Conservation (phyloP, 768 basidiomycete species). For the Tylopilus plumbeoviolaceoides region DNA sequence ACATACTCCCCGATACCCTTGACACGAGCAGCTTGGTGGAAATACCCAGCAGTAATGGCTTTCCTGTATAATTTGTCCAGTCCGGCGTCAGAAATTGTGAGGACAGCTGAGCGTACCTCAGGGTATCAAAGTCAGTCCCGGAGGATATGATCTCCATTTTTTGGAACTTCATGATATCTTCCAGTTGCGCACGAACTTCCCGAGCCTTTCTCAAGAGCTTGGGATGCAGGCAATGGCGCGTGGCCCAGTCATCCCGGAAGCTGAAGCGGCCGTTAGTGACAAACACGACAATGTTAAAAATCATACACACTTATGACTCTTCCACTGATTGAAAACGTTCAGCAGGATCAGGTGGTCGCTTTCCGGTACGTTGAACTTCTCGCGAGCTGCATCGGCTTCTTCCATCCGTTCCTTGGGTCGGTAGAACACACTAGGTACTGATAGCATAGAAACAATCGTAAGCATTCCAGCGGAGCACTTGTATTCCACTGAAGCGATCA, state of each 20-base stretch:
- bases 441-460: slow-evolving; percentile 98
- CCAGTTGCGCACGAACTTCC: slow-evolving; percentile 92
- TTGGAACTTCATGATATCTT: slow-evolving; percentile 99
- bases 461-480: slow-evolving; percentile 94
- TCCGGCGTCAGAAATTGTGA: background rate
- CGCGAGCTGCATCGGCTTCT: slow-evolving; percentile 94
- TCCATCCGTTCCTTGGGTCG: slow-evolving; percentile 96
- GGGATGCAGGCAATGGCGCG: slow-evolving; percentile 95
- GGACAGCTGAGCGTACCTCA: slow-evolving; percentile 46
- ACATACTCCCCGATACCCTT: slow-evolving; percentile 99
- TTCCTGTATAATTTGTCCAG: slow-evolving; percentile 49
- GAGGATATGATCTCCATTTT: slow-evolving; percentile 91
- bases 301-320: slow-evolving; percentile 75
- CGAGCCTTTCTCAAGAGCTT: slow-evolving; percentile 92
- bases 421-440: slow-evolving; percentile 97
- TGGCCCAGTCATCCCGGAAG: slow-evolving; percentile 90
- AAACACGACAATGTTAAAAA: background rate
- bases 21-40: slow-evolving; percentile 96
- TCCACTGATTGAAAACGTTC: slow-evolving; percentile 99
- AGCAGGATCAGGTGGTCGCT: slow-evolving; percentile 94
- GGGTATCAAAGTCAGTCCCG: slow-evolving; percentile 92
- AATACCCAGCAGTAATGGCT: slow-evolving; percentile 96
- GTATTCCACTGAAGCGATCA: slow-evolving; percentile 87
- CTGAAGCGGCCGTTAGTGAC: slow-evolving; percentile 35
- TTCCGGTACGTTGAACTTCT: slow-evolving; percentile 98